A percentile compares a stretch with the other conserved stretches of the same genome.
These are phyloP conservation scores for Paratinospora sagittata DNA, from an alignment of 164 flowering plant species.

Conservation along the genomic window DNA sequence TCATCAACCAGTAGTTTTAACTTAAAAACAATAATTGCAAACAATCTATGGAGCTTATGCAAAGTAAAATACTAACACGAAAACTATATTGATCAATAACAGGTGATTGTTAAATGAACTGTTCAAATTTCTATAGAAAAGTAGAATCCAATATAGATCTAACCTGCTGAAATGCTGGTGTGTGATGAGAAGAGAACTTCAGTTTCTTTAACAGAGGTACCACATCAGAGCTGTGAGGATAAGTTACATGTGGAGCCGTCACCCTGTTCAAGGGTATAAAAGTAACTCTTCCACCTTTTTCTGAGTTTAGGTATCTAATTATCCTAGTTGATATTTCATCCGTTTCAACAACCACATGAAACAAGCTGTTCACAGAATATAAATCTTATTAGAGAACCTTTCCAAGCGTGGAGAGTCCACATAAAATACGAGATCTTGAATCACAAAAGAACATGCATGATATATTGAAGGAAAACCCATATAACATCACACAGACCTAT, in stretches of 20 bases:
- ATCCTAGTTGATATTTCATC: constrained; percentile 87
- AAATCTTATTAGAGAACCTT: constrained; percentile 5
- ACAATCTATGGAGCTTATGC: background rate
- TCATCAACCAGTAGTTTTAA: no score
- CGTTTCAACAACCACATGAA: constrained; percentile 92
- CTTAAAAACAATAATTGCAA: background rate
- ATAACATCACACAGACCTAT: constrained; percentile 42
- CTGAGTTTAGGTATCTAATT: constrained; percentile 75
- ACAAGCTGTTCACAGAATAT: constrained; percentile 58
- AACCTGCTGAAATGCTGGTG: constrained; percentile 87
- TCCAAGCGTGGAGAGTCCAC: background rate
- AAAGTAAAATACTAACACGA: background rate
- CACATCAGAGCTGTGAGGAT: constrained; percentile 82
- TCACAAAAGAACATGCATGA: background rate
- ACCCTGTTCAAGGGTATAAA: constrained; percentile 96
- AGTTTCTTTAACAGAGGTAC: constrained; percentile 73
- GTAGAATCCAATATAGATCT: constrained; percentile 1
- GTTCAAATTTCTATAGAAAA: constrained; percentile 1
- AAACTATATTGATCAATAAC: background rate
- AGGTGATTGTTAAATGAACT: background rate
- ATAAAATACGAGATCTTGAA: no score
- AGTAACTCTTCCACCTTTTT: constrained; percentile 92
- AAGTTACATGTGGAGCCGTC: constrained; percentile 56
- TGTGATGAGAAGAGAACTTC: constrained; percentile 38
- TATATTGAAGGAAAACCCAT: background rate